Base-by-base conservation (phyloP, 2,329 filamentous ascomycete species). In the Xylariaceae sp. region DNA sequence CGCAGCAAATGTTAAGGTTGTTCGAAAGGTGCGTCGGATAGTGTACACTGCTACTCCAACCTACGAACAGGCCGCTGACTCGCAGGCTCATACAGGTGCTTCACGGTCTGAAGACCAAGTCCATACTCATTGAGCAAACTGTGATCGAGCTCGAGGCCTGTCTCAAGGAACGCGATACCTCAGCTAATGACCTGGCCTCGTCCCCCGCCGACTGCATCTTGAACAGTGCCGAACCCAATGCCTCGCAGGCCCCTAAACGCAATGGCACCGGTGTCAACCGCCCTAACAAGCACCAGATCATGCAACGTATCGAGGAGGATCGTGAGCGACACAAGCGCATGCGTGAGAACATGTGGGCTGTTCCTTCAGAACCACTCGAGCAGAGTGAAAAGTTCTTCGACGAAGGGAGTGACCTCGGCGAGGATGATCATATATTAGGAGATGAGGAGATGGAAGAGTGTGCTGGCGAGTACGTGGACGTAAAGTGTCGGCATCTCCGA, bases 301-400 rank as follows among this genome's bases (percentile, higher is more conserved):
- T 97, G 67, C 90, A 97, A 69, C 76, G 93, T 31, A 95, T 98
- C 49, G 94, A 98, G 55, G 94, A 98, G 66, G 93, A 98, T 64
- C 75, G 93, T 3, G 93, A 98, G 64, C 74, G 93, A 33, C 94
- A 98, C 64, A 98, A 98, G 72, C 73, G 91, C 33, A 71, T 91
- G 56, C 73, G 93, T 17, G 93, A 98, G 67, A 89, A 83, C 55
- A 94, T 95, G 48, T 98, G 94, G 93, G 88, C 89, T 1, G 82
- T 95, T 2, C 79, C 79, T 22, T 74, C 77, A 8, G 76, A 79
- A 24, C 69, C 74, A 8, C 73, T 78, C 19, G 78, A 83, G 28
- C 91, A 97, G 65, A 83, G 89, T 66, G 78, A 83, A 49, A 87
- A 81, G 65, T 67, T 94, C 50, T 94, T 87, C 85, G 88, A 93